Conservation (phyloP, 208 protist species). For the Crithidia thermophila region DNA sequence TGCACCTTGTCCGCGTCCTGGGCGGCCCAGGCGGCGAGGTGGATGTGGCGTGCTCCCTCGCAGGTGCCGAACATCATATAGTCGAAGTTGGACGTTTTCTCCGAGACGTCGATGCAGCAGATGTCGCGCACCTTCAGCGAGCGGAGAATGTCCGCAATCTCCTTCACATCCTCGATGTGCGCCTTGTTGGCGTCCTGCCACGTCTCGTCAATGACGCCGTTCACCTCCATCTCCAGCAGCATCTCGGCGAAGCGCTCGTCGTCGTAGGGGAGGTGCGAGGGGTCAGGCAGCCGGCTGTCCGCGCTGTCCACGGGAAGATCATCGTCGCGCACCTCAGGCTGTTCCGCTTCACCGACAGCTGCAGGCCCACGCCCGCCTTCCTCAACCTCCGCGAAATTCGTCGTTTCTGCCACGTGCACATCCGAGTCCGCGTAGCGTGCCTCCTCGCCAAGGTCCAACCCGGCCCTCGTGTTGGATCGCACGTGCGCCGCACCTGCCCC, state of each 20-base stretch:
- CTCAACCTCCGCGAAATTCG: not conserved
- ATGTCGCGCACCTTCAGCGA: constrained; percentile 84
- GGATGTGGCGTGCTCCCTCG: constrained; percentile 86
- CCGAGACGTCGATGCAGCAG: constrained; percentile 82
- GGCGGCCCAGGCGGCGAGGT: constrained; percentile 89
- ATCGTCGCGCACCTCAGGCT: not conserved
- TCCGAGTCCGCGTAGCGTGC: constrained; percentile 16
- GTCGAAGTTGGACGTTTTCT: constrained; percentile 88
- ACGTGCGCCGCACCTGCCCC: not conserved
- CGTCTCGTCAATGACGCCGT: constrained; percentile 84
- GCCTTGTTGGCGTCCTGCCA: constrained; percentile 83
- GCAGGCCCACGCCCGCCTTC: too few species aligned
- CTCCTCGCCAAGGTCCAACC: constrained; percentile 29
- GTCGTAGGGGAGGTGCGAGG: constrained; percentile 72
- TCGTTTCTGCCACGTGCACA: not conserved
- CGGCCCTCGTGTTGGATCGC: constrained; percentile 53
- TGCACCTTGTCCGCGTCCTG: constrained; percentile 80
- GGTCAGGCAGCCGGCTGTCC: constrained; percentile 21
- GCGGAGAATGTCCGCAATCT: constrained; percentile 65
- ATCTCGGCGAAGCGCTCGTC: constrained; percentile 85
- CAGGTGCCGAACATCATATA: constrained; percentile 91
- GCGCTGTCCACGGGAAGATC: too few species aligned
- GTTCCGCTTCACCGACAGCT: too few species aligned
- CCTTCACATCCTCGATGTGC: constrained; percentile 81
- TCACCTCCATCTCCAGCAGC: constrained; percentile 90